Base-by-base conservation (phyloP, 352 stramenopile genomes). In the Phytophthora vignae region DNA sequence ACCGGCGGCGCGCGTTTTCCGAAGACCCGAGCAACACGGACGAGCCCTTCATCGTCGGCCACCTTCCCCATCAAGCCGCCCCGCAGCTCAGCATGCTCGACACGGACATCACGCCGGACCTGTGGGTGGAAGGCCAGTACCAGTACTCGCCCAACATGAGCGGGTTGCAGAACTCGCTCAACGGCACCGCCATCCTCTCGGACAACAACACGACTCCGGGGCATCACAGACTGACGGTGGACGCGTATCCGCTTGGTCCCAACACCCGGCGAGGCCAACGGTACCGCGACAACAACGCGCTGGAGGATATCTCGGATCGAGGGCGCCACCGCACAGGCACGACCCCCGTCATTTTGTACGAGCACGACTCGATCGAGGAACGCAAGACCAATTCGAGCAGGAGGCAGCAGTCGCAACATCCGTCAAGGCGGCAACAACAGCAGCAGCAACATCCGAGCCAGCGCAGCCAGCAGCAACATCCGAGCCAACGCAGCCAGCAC, bases 151-250 rank as follows among this genome's bases (percentile, higher is more conserved):
- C 73, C 15, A 74, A 76, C 40, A 62, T 74, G 73, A 79, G 73
- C 31, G 55, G 69, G 12, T 25, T 77, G 29, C 56, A 74, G 42
- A 71, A 64, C 27, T 77, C 77, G 0, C 50, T 82, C 52, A 79
- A 70, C 21, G 71, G 72, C 17, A 82, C 77, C 5, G 74, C 61
- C 3, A 82, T 84, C 55, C 60, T 84, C n/a, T 81, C 74, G 19
- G 77, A 82, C 42, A 76, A 79, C 21, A 65, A 80, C n/a, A 82
- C 77, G 21, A 68, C 65, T 25, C 49, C 68, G 31, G 61, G 57
- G 27, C 61, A 69, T 50, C 61, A 72, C 19, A 72, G 76, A 54
- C 52, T 75, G 50, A 82, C 75, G 17, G 75, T 82, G 19, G 75
- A 82, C 12, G 72, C 62, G 11, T 74, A 71, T 11, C 52, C 76